These are phyloP conservation scores for Pseudogymnoascus sp. DNA, from an alignment of 2,329 filamentous ascomycete genomes.

Conservation along the genomic window DNA sequence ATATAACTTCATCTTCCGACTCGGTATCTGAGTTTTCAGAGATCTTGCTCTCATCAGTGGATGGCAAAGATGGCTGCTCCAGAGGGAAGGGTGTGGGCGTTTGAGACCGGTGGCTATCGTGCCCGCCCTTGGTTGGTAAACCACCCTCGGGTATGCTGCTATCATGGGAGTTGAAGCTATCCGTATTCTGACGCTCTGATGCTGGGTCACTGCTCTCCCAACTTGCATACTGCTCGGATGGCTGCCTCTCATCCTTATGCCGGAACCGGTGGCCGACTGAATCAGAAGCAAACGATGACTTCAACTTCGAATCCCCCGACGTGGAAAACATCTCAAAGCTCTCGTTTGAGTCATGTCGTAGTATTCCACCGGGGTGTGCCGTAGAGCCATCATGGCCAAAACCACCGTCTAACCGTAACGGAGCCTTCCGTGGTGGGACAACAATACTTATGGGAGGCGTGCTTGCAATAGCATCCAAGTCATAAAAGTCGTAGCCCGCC, in stretches of 20 bases:
- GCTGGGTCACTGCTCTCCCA: neutral
- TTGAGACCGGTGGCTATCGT: neutral
- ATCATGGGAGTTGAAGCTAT: neutral
- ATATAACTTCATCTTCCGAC: conserved; percentile 15
- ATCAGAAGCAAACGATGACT: neutral
- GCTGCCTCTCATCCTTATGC: neutral
- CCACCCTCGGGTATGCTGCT: neutral
- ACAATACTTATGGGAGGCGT: conserved; percentile 44
- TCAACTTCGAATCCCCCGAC: conserved; percentile 39
- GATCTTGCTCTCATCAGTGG: neutral
- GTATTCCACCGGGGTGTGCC: conserved; percentile 23
- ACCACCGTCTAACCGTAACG: conserved; percentile 16
- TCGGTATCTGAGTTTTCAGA: conserved; percentile 1
- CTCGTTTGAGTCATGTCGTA: conserved; percentile 49
- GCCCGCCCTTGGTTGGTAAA: neutral
- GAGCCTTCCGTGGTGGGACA: neutral
- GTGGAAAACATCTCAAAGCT: conserved; percentile 53
- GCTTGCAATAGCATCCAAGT: conserved; percentile 41
- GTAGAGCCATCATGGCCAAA: conserved; percentile 24
- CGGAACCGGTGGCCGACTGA: neutral
- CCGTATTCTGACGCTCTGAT: neutral
- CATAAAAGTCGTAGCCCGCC: conserved; percentile 60
- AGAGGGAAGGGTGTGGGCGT: neutral
- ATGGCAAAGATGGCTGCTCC: conserved; percentile 20
- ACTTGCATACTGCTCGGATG: neutral